Evolutionary conservation across 169 alveolate genomes (phyloP).

Genomic region (Eimeria mitis): DNA sequence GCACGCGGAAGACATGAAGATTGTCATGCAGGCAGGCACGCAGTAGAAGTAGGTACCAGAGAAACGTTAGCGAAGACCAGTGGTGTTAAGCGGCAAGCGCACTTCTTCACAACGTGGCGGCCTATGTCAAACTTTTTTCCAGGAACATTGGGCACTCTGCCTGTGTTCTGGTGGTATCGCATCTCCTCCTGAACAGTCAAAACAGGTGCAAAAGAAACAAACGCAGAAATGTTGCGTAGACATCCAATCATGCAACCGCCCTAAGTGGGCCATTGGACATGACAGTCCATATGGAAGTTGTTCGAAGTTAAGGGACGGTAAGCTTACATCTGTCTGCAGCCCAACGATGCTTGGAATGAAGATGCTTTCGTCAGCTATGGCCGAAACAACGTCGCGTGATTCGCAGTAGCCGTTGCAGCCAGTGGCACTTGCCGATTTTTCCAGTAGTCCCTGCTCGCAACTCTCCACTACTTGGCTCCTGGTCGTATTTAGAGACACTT

Average conservation of each 20-base stretch:
- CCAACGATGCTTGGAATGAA: not conserved
- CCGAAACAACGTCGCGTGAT: not conserved
- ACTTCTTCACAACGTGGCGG: constrained; percentile 61
- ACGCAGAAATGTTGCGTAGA: not conserved
- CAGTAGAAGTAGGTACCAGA: not conserved
- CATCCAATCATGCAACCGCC: not conserved
- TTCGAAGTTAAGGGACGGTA: not conserved
- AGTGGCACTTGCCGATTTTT: not conserved
- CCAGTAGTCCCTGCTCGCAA: not conserved
- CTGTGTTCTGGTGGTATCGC: not conserved
- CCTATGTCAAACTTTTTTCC: constrained; percentile 23
- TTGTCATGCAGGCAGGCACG: not conserved
- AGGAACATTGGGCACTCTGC: not conserved
- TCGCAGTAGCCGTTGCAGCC: not conserved
- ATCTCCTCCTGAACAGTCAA: constrained; percentile 1
- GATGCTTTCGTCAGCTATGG: constrained; percentile 3
- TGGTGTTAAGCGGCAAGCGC: not conserved
- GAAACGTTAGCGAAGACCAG: not conserved
- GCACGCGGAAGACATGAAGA: no score
- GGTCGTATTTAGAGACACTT: not conserved
- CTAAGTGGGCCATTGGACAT: no score
- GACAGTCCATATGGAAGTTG: not conserved
- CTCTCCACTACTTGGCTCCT: not conserved
- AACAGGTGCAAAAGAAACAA: not conserved
- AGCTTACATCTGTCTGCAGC: not conserved